Evolutionary conservation across 768 basidiomycete genomes (phyloP).

Genomic region (Rhodotorula taiwanensis): DNA sequence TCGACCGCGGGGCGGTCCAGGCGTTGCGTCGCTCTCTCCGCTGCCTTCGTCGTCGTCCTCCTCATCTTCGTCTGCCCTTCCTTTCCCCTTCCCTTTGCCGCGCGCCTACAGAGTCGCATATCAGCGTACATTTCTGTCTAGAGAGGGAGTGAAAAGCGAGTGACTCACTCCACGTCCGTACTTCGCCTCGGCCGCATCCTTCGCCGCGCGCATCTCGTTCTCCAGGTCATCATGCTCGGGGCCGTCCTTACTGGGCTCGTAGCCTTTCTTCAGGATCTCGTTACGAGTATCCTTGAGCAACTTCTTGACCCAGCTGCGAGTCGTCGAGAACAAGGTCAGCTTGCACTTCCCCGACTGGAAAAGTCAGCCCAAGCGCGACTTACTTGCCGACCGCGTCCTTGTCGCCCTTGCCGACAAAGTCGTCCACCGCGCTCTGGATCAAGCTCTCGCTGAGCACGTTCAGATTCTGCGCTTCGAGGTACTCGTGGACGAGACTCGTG

Average conservation of each 20-base stretch:
- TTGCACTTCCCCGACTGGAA: too few species aligned
- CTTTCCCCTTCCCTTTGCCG: conserved; percentile 21
- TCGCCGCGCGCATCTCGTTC: conserved; percentile 44
- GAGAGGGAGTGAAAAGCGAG: neutral
- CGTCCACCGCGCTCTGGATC: conserved; percentile 88
- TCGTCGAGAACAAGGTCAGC: neutral
- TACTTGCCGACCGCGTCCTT: conserved; percentile 64
- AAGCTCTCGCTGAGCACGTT: conserved; percentile 82
- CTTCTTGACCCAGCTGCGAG: conserved; percentile 46
- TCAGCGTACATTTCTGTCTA: neutral
- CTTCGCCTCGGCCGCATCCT: conserved; percentile 40
- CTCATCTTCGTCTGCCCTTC: neutral
- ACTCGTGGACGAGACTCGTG: conserved; percentile 82
- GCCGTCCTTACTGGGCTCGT: conserved; percentile 32
- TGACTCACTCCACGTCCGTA: conserved; percentile 26
- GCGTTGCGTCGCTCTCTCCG: neutral
- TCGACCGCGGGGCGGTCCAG: neutral
- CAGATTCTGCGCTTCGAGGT: conserved; percentile 82
- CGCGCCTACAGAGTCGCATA: neutral
- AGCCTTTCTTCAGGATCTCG: conserved; percentile 31
- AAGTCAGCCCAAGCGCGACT: neutral
- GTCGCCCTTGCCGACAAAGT: conserved; percentile 97
- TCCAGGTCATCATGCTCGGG: conserved; percentile 46
- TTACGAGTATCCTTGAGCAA: conserved; percentile 43
- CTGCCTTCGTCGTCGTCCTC: conserved; percentile 5